These are phyloP conservation scores for Ballota nigra DNA, from an alignment of 257 asterid species.

Conservation along the genomic window DNA sequence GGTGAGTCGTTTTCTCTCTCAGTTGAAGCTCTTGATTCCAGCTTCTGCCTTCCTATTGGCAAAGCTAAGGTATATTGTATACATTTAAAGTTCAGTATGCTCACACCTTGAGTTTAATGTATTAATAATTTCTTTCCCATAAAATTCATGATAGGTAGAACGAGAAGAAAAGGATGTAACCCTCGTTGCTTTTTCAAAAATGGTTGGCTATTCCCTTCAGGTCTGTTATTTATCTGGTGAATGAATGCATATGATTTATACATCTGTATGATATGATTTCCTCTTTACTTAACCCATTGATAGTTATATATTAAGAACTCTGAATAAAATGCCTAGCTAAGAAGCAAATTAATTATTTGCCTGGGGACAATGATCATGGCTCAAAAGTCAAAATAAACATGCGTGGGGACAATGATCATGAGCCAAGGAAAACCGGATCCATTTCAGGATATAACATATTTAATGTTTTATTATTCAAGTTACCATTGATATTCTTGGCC, in stretches of 20 bases:
- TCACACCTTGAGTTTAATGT: constrained; percentile 6
- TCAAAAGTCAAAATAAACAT: not conserved
- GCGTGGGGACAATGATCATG: too few species aligned
- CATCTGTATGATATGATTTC: constrained; percentile 11
- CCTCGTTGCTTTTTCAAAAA: constrained; percentile 79
- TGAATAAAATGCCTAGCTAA: not conserved
- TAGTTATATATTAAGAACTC: not conserved
- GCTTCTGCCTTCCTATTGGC: constrained; percentile 84
- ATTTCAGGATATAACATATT: not conserved
- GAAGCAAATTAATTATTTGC: not conserved
- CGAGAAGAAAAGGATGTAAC: constrained; percentile 80
- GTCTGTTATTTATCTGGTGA: constrained; percentile 39
- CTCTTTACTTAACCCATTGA: not conserved
- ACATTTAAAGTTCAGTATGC: not conserved
- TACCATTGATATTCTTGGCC: not conserved
- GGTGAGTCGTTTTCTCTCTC: constrained; percentile 87
- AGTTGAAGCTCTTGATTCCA: constrained; percentile 74
- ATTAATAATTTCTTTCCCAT: constrained; percentile 10
- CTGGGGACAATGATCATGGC: not conserved
- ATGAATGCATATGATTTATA: constrained; percentile 3
- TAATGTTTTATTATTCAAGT: too few species aligned
- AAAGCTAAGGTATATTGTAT: constrained; percentile 78
- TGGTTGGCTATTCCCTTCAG: constrained; percentile 90
- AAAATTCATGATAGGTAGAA: constrained; percentile 54
- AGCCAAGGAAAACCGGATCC: not conserved